Evolutionary conservation across 495 filamentous ascomycete species (phyloP), one percentile per base, ranked within the genome.

Genomic region (Penicillium waksmanii): DNA sequence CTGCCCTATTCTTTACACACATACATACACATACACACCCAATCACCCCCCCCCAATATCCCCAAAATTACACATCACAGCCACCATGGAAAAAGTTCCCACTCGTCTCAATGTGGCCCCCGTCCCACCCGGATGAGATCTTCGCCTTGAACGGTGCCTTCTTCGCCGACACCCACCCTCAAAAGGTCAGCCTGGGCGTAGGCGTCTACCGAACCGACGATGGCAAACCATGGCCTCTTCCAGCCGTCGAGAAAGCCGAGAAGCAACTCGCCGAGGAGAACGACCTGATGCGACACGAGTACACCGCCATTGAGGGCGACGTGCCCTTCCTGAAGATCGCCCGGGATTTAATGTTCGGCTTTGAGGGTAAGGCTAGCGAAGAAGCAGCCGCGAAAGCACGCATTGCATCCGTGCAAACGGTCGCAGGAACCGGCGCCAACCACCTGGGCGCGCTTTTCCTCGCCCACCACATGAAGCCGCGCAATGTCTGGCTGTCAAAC

Each of bases 341-440:
- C 13, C 74, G 74, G 55, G 75, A 81, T 51, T 64, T 81, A 58
- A 78, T 79, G 73, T 81, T 81, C 51, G 77, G 77, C 35, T 79
- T 81, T 51, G 69, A 75, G 58, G 66, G 64, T 17, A 60, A 71
- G 33, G 55, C 64, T 21, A 58, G 64, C 21, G 60, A 74, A 25
- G 63, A 67, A 31, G 63, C 69, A 31, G 63, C 69, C 36, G 66
- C 64, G 40, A 77, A 78, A 62, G 69, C 66, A 46, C 73, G 77
- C 50, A 76, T 78, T 57, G 68, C 71, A 35, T 73, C 74, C 25
- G 77, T 80, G 19, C 90, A 94, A 72, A 92, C 92, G 62, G 90
- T 97, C 75, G 96, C 93, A 53, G 93, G 93, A 58, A 97, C 93
- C 38, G 93, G 93, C 58, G 91, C 93, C 40, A 87, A 96, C 53